Evolutionary conservation across 2,329 filamentous ascomycete species (phyloP), one percentile per base, ranked within the genome.

Genomic region (Cercospora sp.): DNA sequence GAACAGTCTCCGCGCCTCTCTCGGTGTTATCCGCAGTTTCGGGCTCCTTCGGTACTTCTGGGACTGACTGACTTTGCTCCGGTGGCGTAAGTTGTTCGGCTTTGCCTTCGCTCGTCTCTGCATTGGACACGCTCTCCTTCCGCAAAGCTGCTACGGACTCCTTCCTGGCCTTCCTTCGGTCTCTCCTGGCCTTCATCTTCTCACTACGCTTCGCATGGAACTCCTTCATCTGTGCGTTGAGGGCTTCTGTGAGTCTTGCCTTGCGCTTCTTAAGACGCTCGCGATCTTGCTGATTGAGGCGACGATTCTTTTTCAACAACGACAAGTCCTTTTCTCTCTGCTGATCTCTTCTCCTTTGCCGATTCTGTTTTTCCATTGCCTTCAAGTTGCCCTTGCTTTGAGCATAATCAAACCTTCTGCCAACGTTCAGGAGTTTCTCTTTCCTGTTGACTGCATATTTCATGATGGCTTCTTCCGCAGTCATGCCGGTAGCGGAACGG

Each of bases 341-440:
- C 45, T 63, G 42, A 31, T 31, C 48, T 36, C 61, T 45, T 51
- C 42, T 28, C 30, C 30, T 26, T 26, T 36, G 42, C 31, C 79
- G 73, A 51, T 80, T 75, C 40, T 63, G 48, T 51, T 80, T 79
- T 65, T 87, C 85, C 66, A 84, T 83, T 45, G 86, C 84, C 4
- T 82, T 72, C 45, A 87, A 81, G 6, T 85, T 82, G 3, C 87
- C 89, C 75, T 91, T 91, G 70, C 87, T 86, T 76, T 91, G 89
- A 0, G 90, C 89, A 5, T 91, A 83, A 71, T 92, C 90, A 69
- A 91, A 91, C 1, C 88, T 88, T 62, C 89, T 83, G 1, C 90
- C 90, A n/a, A 90, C 88, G 10, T 88, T 83, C 1, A 89, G 84
- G 1, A 96, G 84, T 78, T 96, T 96, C 73, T 93, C 91, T 28